Base-by-base conservation (phyloP, 1,284 basidiomycete genomes). In the Rhodotorula sp. region DNA sequence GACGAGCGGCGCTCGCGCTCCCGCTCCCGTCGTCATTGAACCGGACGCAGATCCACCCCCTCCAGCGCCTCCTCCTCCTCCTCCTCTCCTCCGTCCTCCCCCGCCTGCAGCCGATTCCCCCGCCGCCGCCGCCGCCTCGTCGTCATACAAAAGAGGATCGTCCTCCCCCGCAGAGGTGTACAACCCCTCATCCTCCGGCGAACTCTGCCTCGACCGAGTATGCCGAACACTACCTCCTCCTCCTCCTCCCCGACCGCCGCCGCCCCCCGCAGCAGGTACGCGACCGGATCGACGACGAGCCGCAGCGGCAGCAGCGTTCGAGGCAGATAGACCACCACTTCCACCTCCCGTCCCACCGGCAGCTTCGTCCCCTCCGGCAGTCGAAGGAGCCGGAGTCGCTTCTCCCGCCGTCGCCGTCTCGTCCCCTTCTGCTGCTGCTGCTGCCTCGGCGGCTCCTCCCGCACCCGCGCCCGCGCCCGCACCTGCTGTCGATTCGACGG, bases 151-250 rank as follows among this genome's bases (percentile, higher is more conserved):
- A 5, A 16, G 54, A 31, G 12, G 62, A 14, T 54, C 31, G 20
- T 57, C 62, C 12, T 68, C 65, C 21, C 48, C 51, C 7, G 46
- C 67, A 15, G 47, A 51, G 7, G 54, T 46, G 34, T 58, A 61
- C 18, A 49, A 57, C 21, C 51, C 52, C 15, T 47, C 67, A 10
- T 68, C 67, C 49, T 68, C 67, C 3, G 67, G 67, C 21, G 56
- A 59, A 49, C 62, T 63, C 67, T 68, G 67, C 48, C 67, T 26
- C 20, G 56, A 58, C 2, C 67, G 47, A 14, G 67, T 68, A 29
- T 68, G 67, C 48, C 64, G 57, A 34, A 49, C 39, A 12, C 39
- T 56, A 7, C 21, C 34, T 1, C 34, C 34, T 8, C 21, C 34
- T 1, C 34, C 34, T 8, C 47, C 56, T 18, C 31, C 39, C 39